A percentile compares a stretch with the other conserved stretches of the same genome.
Conservation (phyloP, 2,329 filamentous ascomycete genomes). For the Botrytis galanthina region DNA sequence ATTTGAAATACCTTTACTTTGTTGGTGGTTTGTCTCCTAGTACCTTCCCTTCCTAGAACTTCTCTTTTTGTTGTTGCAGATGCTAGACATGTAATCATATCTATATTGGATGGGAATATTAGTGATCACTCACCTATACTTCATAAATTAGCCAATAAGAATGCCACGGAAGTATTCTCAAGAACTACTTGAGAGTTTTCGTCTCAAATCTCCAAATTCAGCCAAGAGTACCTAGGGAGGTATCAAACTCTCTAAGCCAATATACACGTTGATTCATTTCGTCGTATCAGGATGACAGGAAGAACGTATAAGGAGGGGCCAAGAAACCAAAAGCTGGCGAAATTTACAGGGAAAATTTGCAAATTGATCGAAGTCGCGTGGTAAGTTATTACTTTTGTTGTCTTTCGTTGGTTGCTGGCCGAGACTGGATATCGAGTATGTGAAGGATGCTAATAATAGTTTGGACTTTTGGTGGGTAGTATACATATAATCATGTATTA, state of each 20-base stretch:
- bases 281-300: conserved; percentile 3
- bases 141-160: not conserved
- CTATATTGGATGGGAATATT: not conserved
- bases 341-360: conserved; percentile 10
- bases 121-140: not conserved
- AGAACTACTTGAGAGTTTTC: not conserved
- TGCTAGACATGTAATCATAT: not conserved
- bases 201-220: not conserved
- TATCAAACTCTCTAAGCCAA: not conserved
- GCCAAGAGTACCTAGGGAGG: not conserved
- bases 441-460: conserved; percentile 14
- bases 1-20: not conserved
- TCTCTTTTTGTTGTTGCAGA: not conserved
- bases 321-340: not conserved
- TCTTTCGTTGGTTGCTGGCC: not conserved
- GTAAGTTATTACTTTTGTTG: not conserved
- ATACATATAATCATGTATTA: not conserved
- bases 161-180: not conserved
- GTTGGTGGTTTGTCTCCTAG: not conserved
- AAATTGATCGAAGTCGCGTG: not conserved
- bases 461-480: not conserved
- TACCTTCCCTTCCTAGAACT: not conserved
- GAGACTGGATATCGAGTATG: not conserved
- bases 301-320: not conserved
- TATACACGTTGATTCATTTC: not conserved